These are phyloP conservation scores for Blastobotrys ciferrii DNA, from an alignment of 1,139 yeast species.

Conservation along the genomic window DNA sequence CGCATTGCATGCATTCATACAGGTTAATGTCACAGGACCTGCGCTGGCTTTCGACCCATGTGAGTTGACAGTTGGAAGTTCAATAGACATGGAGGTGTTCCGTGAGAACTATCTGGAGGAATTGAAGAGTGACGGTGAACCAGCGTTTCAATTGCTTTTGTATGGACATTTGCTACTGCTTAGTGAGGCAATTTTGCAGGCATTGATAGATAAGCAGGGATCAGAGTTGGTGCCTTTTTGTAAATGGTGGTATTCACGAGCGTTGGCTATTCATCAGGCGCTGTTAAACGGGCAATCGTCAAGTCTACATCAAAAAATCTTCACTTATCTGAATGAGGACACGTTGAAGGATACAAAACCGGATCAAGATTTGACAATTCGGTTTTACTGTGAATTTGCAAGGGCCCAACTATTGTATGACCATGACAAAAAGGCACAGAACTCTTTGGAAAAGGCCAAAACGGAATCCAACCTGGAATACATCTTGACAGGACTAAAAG, in stretches of 20 bases:
- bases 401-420: conserved; percentile 52
- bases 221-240: conserved; percentile 19
- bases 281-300: conserved; percentile 20
- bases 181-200: conserved; percentile 27
- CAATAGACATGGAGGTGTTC: conserved; percentile 16
- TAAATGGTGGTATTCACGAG: conserved; percentile 38
- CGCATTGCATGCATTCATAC: conserved; percentile 66
- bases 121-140: conserved; percentile 34
- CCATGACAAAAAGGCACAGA: conserved; percentile 57
- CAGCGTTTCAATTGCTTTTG: conserved; percentile 34
- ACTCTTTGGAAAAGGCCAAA: conserved; percentile 54
- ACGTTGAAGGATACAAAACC: conserved; percentile 27
- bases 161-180: conserved; percentile 34
- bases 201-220: conserved; percentile 12
- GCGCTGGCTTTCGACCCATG: conserved; percentile 43
- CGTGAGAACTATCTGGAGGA: conserved; percentile 17
- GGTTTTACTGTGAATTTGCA: conserved; percentile 64
- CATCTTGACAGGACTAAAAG: conserved; percentile 81
- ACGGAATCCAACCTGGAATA: conserved; percentile 55
- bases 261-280: conserved; percentile 38
- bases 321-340: conserved; percentile 25
- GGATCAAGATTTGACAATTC: conserved; percentile 27
- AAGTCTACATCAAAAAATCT: conserved; percentile 31
- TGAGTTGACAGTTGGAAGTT: conserved; percentile 11
- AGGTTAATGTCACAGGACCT: conserved; percentile 85